Evolutionary conservation across 2,329 filamentous ascomycete species (phyloP), one percentile per base, ranked within the genome.

Genomic region (Mycocentrospora acerina): DNA sequence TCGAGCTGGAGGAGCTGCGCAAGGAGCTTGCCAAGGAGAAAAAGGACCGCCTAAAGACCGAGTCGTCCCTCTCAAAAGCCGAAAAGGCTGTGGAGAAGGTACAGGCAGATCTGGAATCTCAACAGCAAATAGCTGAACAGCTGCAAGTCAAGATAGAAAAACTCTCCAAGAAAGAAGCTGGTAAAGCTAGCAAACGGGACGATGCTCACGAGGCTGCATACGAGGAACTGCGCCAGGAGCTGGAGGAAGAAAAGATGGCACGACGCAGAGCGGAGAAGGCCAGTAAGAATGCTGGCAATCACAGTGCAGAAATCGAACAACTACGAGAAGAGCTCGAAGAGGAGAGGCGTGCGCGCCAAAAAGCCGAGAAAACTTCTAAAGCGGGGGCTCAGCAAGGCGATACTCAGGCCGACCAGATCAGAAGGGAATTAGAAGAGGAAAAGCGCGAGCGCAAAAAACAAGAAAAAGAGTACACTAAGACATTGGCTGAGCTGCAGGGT

Each of bases 401-500:
- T 13, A 61, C 62, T 5, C 67, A 73, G 37, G 50, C 76, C 2
- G 72, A 79, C 29, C 67, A 71, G 37, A 57, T 80, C 12, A 71
- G 70, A 45, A 70, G 71, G 35, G 73, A 80, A 45, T 60, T 82
- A 11, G 64, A 71, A 12, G 71, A 71, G 35, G 74, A 78, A 57
- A 72, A 71, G 50, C 72, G 73, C 30, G 74, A 77, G 37, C 73
- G 72, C 13, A 68, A 79, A 39, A 78, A 69, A 51, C 65, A 66
- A 17, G 78, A 81, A 55, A 74, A 73, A 40, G 73, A 76, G 22
- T 67, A 64, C 25, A 76, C 81, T 37, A 78, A 80, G 45, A 77
- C 79, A 11, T 64, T 81, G 7, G 71, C 75, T 3, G 82, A 86
- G 46, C 78, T 79, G 31, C 79, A 85, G 29, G 75, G 75, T 6